phyloP scores from a whole-genome alignment of 768 basidiomycete genomes.

The Boletus pseudopeckii region DNA sequence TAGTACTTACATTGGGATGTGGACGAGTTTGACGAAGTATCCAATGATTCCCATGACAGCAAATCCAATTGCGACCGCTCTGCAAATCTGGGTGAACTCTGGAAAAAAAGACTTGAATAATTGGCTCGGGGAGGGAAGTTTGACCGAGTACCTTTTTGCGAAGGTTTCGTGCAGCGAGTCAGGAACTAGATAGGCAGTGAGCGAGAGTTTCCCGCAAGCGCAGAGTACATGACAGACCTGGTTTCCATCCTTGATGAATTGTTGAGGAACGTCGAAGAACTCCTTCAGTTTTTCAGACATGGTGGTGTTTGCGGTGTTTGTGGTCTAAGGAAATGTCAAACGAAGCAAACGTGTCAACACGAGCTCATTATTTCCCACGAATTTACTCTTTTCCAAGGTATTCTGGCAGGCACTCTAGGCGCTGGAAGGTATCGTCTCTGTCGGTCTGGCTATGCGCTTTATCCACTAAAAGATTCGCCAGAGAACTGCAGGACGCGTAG shows the following conservation, averaged over 20 bases:
- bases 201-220: background rate
- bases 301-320: slow-evolving; percentile 32
- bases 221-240: slow-evolving; percentile 53
- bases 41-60: slow-evolving; percentile 99
- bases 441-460: background rate
- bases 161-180: slow-evolving; percentile 96
- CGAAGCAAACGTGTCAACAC: slow-evolving; percentile 29
- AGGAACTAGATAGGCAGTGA: slow-evolving; percentile 63
- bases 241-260: slow-evolving; percentile 90
- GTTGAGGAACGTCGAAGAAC: slow-evolving; percentile 86
- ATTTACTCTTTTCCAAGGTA: background rate
- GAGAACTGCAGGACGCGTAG: slow-evolving; percentile 13
- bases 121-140: background rate
- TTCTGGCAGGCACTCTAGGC: background rate
- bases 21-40: slow-evolving; percentile 97
- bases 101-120: slow-evolving; percentile 9
- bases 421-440: slow-evolving; percentile 15
- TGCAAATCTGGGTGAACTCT: slow-evolving; percentile 96
- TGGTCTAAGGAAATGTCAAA: slow-evolving; percentile 14
- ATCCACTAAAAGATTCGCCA: slow-evolving; percentile 7
- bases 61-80: slow-evolving; percentile 95
- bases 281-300: slow-evolving; percentile 94
- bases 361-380: slow-evolving; percentile 26
- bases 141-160: slow-evolving; percentile 72
- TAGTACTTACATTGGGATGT: slow-evolving; percentile 89